Conservation (phyloP, 345 rosid species). For the Hibiscus tridactylites region DNA sequence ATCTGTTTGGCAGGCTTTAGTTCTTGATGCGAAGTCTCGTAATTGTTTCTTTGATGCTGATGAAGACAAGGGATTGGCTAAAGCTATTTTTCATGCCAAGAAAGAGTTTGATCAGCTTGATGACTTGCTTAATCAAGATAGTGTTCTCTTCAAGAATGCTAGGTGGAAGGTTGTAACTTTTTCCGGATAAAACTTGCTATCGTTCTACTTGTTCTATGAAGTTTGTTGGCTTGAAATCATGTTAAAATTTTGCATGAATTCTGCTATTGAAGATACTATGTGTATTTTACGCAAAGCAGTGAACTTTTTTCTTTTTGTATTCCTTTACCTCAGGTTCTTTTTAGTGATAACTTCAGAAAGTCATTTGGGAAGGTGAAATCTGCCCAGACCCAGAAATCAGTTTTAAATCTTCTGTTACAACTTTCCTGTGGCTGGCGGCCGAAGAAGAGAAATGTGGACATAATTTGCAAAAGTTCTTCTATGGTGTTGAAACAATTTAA, state of each 20-base stretch:
- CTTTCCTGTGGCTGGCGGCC: conserved; percentile 57
- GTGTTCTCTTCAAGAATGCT: conserved; percentile 26
- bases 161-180: conserved; percentile 40
- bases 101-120: conserved; percentile 35
- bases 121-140: conserved; percentile 27
- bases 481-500: conserved; percentile 37
- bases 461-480: conserved; percentile 21
- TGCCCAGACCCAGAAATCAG: conserved; percentile 11
- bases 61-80: conserved; percentile 30
- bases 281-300: neutral
- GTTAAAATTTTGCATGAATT: too few species aligned
- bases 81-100: conserved; percentile 26
- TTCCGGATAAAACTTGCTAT: neutral
- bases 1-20: conserved; percentile 30
- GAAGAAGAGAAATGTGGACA: conserved; percentile 18
- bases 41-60: conserved; percentile 35
- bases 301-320: neutral
- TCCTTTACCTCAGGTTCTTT: conserved; percentile 29
- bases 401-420: conserved; percentile 23
- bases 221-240: neutral
- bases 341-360: conserved; percentile 36
- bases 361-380: conserved; percentile 41
- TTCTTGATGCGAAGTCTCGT: conserved; percentile 35
- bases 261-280: neutral
- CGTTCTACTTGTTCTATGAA: neutral